Evolutionary conservation across 805 yeast genomes (phyloP), one percentile per base, ranked within the genome.

Genomic region (Monosporozyma solicola): DNA sequence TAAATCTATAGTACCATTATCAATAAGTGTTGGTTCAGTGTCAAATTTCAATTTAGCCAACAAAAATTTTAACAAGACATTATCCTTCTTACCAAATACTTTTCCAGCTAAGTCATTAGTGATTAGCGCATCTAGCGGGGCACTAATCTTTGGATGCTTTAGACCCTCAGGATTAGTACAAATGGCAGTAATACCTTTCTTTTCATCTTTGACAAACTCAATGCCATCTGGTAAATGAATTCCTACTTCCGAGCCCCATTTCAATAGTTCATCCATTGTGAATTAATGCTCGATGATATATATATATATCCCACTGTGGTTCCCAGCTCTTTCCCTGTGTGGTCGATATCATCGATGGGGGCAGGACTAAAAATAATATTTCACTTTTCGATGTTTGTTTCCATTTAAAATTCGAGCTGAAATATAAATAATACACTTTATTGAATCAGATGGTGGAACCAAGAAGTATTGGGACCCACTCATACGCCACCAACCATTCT

Each of bases 11-110:
- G 27, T 15, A 24, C 41, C 20, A 27, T 41, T 10, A 1, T 32
- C 37, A 32, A 57, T 51, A 1, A 51, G 57, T 4, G 54, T 35
- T 1, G 60, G 57, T 13, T 57, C 55, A 5, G 20, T 6, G 39
- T 63, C 70, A 55, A 68, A 78, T 57, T 70, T 77, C 54, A 78
- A 51, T 51, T 72, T 74, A 0, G 79, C 74, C 5, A 78, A 48
- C 0, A 76, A 53, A 4, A 78, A 56, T 47, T 75, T 71, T 29
- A 73, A 52, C 47, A 69, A 64, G 1, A 67, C 64, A 52, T 75
- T 76, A 3, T 60, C 60, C 24, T 66, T 61, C 2, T 47, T 5
- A 13, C 58, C 53, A 56, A 72, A 67, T 15, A 57, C 58, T 3
- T 51, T 33, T 15, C 57, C 48, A 1, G 72, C 60, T 5, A 68